Evolutionary conservation across 495 filamentous ascomycete genomes (phyloP).

Genomic region (Neohortaea acidophila): DNA sequence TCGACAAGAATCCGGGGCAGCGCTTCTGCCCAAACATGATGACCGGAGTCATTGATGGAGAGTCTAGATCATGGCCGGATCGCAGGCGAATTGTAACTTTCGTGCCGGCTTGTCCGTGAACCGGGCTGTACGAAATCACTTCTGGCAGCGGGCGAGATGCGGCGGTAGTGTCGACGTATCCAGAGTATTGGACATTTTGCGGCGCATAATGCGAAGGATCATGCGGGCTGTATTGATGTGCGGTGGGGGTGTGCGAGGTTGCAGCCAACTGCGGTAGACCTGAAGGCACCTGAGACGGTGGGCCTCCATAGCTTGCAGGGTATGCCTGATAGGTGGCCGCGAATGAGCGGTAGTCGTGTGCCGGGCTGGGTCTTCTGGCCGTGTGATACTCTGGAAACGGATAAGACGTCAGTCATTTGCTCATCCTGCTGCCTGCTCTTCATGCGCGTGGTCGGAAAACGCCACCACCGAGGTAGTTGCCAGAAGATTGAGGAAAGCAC

Average conservation of each 20-base stretch:
- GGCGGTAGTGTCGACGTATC: slow-evolving; percentile 40
- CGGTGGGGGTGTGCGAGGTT: slow-evolving; percentile 19
- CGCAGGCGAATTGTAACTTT: slow-evolving; percentile 57
- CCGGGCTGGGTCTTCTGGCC: slow-evolving; percentile 29
- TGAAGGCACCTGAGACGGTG: slow-evolving; percentile 26
- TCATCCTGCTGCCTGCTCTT: slow-evolving; percentile 3
- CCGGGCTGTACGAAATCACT: slow-evolving; percentile 52
- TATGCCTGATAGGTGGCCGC: slow-evolving; percentile 24
- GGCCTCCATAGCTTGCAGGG: slow-evolving; percentile 20
- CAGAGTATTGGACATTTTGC: slow-evolving; percentile 28
- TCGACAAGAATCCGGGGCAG: slow-evolving; percentile 46
- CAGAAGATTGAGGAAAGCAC: too few relatives aligned
- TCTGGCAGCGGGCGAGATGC: slow-evolving; percentile 37
- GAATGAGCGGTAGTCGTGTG: slow-evolving; percentile 23
- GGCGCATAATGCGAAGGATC: slow-evolving; percentile 33
- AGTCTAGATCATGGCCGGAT: slow-evolving; percentile 53
- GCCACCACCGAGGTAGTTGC: slow-evolving; percentile 1
- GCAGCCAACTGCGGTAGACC: slow-evolving; percentile 18
- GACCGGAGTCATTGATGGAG: slow-evolving; percentile 40
- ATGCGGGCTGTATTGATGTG: slow-evolving; percentile 24
- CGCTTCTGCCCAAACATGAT: slow-evolving; percentile 62
- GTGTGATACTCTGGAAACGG: slow-evolving; percentile 18
- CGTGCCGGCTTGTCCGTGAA: slow-evolving; percentile 49
- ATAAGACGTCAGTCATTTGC: slow-evolving; percentile 18
- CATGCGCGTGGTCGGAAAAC: slow-evolving; percentile 7